These are phyloP conservation scores for Sextonia rubra DNA, from an alignment of 164 flowering plant genomes.

Conservation along the genomic window DNA sequence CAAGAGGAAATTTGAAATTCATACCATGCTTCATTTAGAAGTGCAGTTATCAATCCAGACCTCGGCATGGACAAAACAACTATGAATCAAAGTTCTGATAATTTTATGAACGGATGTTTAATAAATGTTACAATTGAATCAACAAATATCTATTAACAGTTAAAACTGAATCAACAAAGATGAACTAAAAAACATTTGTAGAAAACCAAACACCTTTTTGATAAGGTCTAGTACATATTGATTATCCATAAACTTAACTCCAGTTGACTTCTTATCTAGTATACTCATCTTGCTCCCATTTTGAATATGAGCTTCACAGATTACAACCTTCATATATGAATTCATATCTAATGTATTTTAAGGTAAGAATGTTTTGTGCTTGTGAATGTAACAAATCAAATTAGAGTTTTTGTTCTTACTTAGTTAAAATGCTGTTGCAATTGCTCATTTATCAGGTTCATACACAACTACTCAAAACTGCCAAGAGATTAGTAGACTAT, in stretches of 20 bases:
- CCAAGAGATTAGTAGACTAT: constrained; percentile 12
- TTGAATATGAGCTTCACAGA: constrained; percentile 72
- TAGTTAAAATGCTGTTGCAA: constrained; percentile 90
- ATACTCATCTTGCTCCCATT: constrained; percentile 88
- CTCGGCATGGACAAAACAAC: no score
- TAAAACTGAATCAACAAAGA: neutral
- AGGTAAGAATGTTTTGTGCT: neutral
- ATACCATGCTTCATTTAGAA: no score
- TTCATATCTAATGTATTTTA: neutral
- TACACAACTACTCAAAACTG: constrained; percentile 91
- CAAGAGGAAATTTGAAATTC: no score
- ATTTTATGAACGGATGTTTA: neutral
- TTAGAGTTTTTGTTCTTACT: constrained; percentile 27
- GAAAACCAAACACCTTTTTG: constrained; percentile 51
- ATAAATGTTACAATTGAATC: neutral
- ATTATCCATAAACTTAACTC: constrained; percentile 89
- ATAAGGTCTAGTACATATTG: constrained; percentile 80
- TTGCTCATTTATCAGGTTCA: constrained; percentile 85
- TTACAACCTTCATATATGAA: neutral
- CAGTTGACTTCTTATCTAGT: constrained; percentile 74
- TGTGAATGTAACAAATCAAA: neutral
- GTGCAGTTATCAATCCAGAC: no score
- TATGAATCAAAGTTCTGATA: no score
- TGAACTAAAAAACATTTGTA: neutral
- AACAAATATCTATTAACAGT: no score